These are phyloP conservation scores for Lunularia cruciata DNA, from an alignment of 225 moss, liverwort and hornwort genomes.

Conservation along the genomic window DNA sequence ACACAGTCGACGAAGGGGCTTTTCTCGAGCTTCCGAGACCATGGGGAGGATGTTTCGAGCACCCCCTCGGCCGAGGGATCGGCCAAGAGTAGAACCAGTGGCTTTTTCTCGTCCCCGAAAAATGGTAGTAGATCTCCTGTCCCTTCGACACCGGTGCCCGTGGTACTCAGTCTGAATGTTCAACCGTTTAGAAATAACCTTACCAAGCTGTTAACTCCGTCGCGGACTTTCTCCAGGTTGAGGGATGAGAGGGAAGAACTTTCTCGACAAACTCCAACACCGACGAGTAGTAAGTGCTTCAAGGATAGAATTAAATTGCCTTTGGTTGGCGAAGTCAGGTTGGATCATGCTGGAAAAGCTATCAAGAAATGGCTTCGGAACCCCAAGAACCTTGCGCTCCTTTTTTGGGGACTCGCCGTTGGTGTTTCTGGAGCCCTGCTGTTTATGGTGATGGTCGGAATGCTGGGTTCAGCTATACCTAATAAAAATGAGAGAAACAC, in stretches of 20 bases:
- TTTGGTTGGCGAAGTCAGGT: slow-evolving; percentile 67
- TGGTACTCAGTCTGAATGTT: neutral
- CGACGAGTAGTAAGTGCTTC: slow-evolving; percentile 35
- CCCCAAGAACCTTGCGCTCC: slow-evolving; percentile 73
- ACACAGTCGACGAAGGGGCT: slow-evolving; percentile 29
- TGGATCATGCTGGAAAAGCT: slow-evolving; percentile 24
- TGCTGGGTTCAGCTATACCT: slow-evolving; percentile 71
- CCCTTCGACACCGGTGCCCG: neutral
- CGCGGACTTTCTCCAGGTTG: slow-evolving; percentile 59
- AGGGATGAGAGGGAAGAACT: slow-evolving; percentile 69
- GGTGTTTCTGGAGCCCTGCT: slow-evolving; percentile 76
- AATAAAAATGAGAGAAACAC: slow-evolving; percentile 57
- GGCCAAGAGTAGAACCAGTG: neutral
- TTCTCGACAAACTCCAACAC: slow-evolving; percentile 65
- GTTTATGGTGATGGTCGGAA: slow-evolving; percentile 97
- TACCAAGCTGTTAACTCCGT: slow-evolving; percentile 46
- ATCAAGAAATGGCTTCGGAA: slow-evolving; percentile 65
- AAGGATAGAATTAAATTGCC: slow-evolving; percentile 65
- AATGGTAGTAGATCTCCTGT: slow-evolving; percentile 13
- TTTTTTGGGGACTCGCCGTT: slow-evolving; percentile 78
- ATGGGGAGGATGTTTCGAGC: slow-evolving; percentile 12
- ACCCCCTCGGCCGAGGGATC: slow-evolving; percentile 20
- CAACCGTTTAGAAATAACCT: slow-evolving; percentile 22
- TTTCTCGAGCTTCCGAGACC: slow-evolving; percentile 39
- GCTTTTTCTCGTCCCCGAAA: slow-evolving; percentile 3